Evolutionary conservation across 1,284 basidiomycete species (phyloP).

Genomic region (Moesziomyces aphidis): DNA sequence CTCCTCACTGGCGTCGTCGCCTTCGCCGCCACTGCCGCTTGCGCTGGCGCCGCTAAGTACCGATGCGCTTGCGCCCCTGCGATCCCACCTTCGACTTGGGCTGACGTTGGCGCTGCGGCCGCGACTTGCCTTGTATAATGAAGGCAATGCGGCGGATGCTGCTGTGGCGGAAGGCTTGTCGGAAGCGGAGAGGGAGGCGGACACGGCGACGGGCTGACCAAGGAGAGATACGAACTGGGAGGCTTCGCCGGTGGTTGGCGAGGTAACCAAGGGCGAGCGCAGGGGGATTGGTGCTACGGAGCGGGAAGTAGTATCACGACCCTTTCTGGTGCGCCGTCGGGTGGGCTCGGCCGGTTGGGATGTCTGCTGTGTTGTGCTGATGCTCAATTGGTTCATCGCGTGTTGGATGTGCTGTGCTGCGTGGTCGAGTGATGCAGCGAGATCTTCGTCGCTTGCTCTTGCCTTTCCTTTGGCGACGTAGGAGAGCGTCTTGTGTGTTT

Average conservation of each 20-base stretch:
- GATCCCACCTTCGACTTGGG: slow-evolving; percentile 52
- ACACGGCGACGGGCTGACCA: slow-evolving; percentile 25
- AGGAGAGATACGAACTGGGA: slow-evolving; percentile 34
- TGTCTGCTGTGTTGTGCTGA: background rate
- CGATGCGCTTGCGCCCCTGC: slow-evolving; percentile 47
- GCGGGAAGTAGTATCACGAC: slow-evolving; percentile 14
- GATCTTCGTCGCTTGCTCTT: slow-evolving; percentile 18
- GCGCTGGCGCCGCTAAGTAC: slow-evolving; percentile 46
- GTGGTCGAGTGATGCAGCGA: background rate
- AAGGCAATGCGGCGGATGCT: slow-evolving; percentile 32
- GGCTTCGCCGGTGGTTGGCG: slow-evolving; percentile 27
- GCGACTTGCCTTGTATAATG: slow-evolving; percentile 46
- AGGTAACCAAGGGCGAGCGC: slow-evolving; percentile 14
- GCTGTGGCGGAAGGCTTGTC: slow-evolving; percentile 20
- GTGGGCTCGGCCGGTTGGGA: background rate
- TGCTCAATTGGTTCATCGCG: slow-evolving; percentile 4
- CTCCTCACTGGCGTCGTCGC: slow-evolving; percentile 25
- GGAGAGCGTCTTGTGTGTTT: slow-evolving; percentile 2
- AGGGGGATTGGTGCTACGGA: slow-evolving; percentile 28
- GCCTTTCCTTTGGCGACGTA: slow-evolving; percentile 33
- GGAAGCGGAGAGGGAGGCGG: slow-evolving; percentile 34
- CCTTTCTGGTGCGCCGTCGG: slow-evolving; percentile 13
- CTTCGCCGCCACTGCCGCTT: slow-evolving; percentile 44
- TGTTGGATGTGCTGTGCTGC: background rate
- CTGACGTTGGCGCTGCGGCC: slow-evolving; percentile 52